Percentiles rank a stretch among this genome's conserved stretches.
phyloP scores from a whole-genome alignment of 163 green algal genomes.

The Chloromonas sp. region DNA sequence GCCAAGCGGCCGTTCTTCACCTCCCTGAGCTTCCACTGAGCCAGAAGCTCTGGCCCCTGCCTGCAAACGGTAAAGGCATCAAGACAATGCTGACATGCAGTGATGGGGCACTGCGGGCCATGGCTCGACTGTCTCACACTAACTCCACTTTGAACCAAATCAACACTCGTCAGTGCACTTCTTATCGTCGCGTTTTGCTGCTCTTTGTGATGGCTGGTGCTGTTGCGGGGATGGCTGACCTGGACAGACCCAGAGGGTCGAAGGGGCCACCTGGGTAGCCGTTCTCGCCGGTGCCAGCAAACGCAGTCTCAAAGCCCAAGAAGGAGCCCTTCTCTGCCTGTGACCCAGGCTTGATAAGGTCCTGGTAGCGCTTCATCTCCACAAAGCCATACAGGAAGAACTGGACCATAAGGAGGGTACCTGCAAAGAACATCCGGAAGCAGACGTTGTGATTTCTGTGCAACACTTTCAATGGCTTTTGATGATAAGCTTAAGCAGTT shows the following conservation, averaged over 20 bases:
- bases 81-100: not conserved
- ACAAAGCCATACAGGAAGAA: constrained; percentile 82
- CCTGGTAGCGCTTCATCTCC: constrained; percentile 84
- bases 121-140: too few species aligned
- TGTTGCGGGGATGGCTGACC: not conserved
- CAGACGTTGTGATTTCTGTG: too few species aligned
- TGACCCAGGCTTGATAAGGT: constrained; percentile 83
- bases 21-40: constrained; percentile 83
- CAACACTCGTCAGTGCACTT: too few species aligned
- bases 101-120: too few species aligned
- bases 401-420: constrained; percentile 70
- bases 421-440: constrained; percentile 28
- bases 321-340: constrained; percentile 77
- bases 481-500: too few species aligned
- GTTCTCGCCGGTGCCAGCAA: constrained; percentile 58
- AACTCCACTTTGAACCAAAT: too few species aligned
- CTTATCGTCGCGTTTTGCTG: too few species aligned
- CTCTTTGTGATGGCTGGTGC: not conserved
- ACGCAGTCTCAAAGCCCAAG: constrained; percentile 69
- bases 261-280: constrained; percentile 86
- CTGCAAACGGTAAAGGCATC: constrained; percentile 11
- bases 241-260: constrained; percentile 72
- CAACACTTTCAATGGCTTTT: too few species aligned
- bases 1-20: constrained; percentile 90
- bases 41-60: constrained; percentile 51